These are phyloP conservation scores for Acarospora socialis DNA, from an alignment of 2,329 filamentous ascomycete genomes.

Conservation along the genomic window DNA sequence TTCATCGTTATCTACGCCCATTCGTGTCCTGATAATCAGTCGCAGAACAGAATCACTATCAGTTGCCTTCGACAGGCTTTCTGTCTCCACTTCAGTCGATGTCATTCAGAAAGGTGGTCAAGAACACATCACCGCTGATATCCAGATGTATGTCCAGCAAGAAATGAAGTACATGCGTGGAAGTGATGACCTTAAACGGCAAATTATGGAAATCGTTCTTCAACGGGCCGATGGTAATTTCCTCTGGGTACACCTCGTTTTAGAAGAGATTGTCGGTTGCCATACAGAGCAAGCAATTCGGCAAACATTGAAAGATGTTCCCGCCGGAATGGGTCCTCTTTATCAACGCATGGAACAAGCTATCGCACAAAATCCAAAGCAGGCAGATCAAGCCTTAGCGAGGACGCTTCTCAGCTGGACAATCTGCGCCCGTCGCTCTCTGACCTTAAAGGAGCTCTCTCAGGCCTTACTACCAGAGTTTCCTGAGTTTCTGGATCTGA, in stretches of 20 bases:
- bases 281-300: slow-evolving; percentile 17
- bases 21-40: slow-evolving; percentile 11
- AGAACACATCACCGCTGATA: no score
- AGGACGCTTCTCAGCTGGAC: neutral
- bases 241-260: slow-evolving; percentile 21
- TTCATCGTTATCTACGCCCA: slow-evolving; percentile 3
- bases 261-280: slow-evolving; percentile 19
- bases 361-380: slow-evolving; percentile 9
- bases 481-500: slow-evolving; percentile 1
- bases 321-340: slow-evolving; percentile 20
- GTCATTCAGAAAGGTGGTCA: slow-evolving; percentile 11
- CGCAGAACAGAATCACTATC: slow-evolving; percentile 21
- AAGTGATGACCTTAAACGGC: slow-evolving; percentile 11
- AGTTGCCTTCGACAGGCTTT: slow-evolving; percentile 17
- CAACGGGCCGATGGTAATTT: slow-evolving; percentile 21
- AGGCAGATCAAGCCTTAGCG: neutral
- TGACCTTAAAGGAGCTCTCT: neutral
- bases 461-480: neutral
- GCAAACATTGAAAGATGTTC: slow-evolving; percentile 17
- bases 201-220: slow-evolving; percentile 16
- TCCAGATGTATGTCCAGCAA: no score
- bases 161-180: slow-evolving; percentile 14
- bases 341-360: slow-evolving; percentile 22
- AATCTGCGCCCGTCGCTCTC: neutral
- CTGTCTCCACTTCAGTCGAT: neutral